Conservation (phyloP, 2,329 filamentous ascomycete genomes). For the Fusarium sp. region DNA sequence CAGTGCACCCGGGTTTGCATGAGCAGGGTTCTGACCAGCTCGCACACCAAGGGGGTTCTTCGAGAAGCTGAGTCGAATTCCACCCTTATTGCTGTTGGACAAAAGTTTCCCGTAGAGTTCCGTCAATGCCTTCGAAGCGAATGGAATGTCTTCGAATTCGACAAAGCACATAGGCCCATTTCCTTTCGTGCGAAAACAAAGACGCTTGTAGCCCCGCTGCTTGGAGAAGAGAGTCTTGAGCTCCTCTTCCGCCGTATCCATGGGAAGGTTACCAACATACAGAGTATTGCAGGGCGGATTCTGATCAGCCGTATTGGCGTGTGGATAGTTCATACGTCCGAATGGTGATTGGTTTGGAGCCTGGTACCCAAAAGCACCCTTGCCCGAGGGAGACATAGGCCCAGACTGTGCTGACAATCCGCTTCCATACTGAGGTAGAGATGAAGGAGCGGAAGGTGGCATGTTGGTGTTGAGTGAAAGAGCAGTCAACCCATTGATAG, state of each 20-base stretch:
- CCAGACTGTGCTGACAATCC: conserved; percentile 54
- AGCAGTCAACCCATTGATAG: conserved; percentile 74
- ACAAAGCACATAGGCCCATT: conserved; percentile 99
- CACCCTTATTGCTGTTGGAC: conserved; percentile 93
- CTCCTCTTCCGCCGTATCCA: conserved; percentile 94
- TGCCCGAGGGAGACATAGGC: conserved; percentile 20
- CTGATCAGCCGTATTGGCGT: conserved; percentile 93
- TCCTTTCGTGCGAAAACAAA: conserved; percentile 94
- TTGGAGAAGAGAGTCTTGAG: conserved; percentile 93
- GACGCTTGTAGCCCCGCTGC: conserved; percentile 92
- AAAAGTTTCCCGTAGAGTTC: conserved; percentile 89
- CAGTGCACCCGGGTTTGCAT: conserved; percentile 55
- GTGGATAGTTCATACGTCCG: conserved; percentile 77
- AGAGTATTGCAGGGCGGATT: conserved; percentile 98
- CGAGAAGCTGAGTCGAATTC: conserved; percentile 94
- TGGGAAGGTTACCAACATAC: conserved; percentile 95
- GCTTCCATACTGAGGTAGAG: conserved; percentile 61
- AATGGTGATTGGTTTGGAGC: conserved; percentile 66
- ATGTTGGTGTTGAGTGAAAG: conserved; percentile 77
- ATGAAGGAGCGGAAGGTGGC: conserved; percentile 60
- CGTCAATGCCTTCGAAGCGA: conserved; percentile 89
- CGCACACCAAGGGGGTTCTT: conserved; percentile 97
- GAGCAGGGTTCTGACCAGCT: conserved; percentile 72
- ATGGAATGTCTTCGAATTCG: conserved; percentile 93
- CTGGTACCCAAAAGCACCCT: conserved; percentile 35